Conservation (phyloP, 768 basidiomycete species). For the Boletus edulis region DNA sequence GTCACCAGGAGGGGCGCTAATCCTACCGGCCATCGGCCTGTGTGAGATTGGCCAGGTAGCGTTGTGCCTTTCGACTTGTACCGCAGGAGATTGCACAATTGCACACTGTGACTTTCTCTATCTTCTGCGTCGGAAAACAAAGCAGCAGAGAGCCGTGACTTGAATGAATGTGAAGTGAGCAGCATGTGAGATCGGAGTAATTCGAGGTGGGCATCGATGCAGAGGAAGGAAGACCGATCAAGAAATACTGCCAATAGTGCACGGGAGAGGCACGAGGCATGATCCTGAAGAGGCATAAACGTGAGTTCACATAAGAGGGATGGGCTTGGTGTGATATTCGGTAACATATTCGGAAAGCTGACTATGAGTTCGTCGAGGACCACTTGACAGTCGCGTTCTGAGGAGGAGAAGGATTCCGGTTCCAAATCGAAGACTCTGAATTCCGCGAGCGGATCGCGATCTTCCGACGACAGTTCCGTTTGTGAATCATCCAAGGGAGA, state of each 20-base stretch:
- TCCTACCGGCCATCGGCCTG: slow-evolving; percentile 60
- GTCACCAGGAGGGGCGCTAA: slow-evolving; percentile 71
- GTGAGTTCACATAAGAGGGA: slow-evolving; percentile 60
- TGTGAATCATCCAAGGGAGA: not conserved
- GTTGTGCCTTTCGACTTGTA: slow-evolving; percentile 11
- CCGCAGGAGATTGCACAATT: slow-evolving; percentile 23
- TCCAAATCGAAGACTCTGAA: slow-evolving; percentile 66
- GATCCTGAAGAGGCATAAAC: slow-evolving; percentile 56
- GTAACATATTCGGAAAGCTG: slow-evolving; percentile 57
- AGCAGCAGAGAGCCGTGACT: slow-evolving; percentile 61
- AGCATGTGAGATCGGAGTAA: slow-evolving; percentile 76
- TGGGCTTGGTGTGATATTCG: slow-evolving; percentile 63
- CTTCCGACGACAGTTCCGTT: not conserved
- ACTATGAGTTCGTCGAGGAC: slow-evolving; percentile 49
- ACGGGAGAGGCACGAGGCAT: slow-evolving; percentile 61
- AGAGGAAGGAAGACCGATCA: slow-evolving; percentile 58
- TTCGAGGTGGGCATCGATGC: slow-evolving; percentile 62
- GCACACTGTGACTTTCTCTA: slow-evolving; percentile 34
- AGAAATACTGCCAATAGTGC: slow-evolving; percentile 69
- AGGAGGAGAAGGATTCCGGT: slow-evolving; percentile 45
- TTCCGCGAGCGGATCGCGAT: slow-evolving; percentile 38
- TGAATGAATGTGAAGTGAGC: slow-evolving; percentile 71
- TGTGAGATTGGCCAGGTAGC: slow-evolving; percentile 21
- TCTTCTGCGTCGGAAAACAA: slow-evolving; percentile 76
- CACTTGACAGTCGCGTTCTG: slow-evolving; percentile 16